phyloP scores from a whole-genome alignment of 176 grass and related monocot genomes.

The Olyra latifolia region DNA sequence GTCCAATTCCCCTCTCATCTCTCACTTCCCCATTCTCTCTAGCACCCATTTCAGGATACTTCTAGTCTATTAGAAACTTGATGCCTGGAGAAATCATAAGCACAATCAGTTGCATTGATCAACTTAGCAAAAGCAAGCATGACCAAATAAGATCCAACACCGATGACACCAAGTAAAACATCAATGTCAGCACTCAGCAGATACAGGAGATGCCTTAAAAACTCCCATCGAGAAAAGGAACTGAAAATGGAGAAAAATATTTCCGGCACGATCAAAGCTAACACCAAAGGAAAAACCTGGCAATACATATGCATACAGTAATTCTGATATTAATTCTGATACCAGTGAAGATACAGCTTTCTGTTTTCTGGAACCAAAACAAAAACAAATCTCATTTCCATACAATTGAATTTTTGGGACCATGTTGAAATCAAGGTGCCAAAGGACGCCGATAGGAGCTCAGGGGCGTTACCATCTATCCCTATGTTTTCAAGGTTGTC shows the following conservation, averaged over 20 bases:
- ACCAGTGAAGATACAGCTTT: background rate
- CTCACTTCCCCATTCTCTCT: conserved; percentile 75
- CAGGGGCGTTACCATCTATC: background rate
- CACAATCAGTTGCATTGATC: conserved; percentile 9
- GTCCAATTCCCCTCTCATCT: conserved; percentile 66
- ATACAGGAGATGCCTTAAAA: conserved; percentile 11
- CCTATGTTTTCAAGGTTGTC: background rate
- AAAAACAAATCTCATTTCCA: background rate
- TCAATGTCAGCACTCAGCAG: background rate
- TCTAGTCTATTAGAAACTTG: conserved; percentile 14
- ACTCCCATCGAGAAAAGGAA: background rate
- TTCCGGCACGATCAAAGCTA: background rate
- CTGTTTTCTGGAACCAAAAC: conserved; percentile 23
- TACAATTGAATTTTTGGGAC: background rate
- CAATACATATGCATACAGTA: conserved; percentile 1
- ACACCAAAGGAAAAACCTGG: background rate
- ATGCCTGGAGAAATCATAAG: conserved; percentile 39
- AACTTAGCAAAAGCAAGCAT: conserved; percentile 14
- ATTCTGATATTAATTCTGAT: conserved; percentile 19
- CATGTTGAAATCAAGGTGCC: conserved; percentile 15
- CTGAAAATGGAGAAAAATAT: background rate
- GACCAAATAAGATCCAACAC: background rate
- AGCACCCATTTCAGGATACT: conserved; percentile 70
- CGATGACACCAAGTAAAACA: background rate
- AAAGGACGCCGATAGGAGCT: background rate